These are phyloP conservation scores for Dissophora ornata DNA, from an alignment of 192 early-diverging fungal genomes.

Conservation along the genomic window DNA sequence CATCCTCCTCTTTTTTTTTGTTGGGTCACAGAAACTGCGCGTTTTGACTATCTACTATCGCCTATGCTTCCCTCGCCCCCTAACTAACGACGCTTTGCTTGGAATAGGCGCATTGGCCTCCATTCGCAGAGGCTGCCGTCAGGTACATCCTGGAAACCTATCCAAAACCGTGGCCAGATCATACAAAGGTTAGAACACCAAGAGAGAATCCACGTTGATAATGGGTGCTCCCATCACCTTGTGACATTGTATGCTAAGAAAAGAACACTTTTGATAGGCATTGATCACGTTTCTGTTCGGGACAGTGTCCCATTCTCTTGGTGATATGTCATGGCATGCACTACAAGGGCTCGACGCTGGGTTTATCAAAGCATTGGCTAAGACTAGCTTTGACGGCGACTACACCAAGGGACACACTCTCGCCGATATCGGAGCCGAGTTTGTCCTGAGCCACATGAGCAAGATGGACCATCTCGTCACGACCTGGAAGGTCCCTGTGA, in stretches of 20 bases:
- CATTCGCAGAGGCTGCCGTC: conserved; percentile 67
- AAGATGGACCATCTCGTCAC: conserved; percentile 42
- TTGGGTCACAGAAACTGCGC: neutral
- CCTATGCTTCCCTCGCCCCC: neutral
- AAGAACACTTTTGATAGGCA: conserved; percentile 53
- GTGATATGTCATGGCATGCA: conserved; percentile 77
- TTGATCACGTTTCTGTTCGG: conserved; percentile 75
- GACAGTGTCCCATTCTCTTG: conserved; percentile 73
- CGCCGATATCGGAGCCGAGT: conserved; percentile 76
- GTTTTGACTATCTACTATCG: neutral
- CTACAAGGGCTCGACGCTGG: conserved; percentile 64
- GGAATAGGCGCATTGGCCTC: conserved; percentile 76
- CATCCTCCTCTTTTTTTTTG: conserved; percentile 1
- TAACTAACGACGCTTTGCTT: neutral
- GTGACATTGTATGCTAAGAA: conserved; percentile 6
- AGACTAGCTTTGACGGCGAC: conserved; percentile 61
- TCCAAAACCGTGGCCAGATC: conserved; percentile 60
- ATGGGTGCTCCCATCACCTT: neutral
- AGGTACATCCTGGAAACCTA: conserved; percentile 69
- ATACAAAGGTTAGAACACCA: conserved; percentile 45
- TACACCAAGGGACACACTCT: conserved; percentile 62
- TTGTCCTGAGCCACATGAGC: conserved; percentile 59
- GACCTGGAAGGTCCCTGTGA: conserved; percentile 72
- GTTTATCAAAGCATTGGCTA: conserved; percentile 67
- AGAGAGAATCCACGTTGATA: no score